Evolutionary conservation across 2,329 filamentous ascomycete genomes (phyloP).

Genomic region (Aspergillus versicolor): DNA sequence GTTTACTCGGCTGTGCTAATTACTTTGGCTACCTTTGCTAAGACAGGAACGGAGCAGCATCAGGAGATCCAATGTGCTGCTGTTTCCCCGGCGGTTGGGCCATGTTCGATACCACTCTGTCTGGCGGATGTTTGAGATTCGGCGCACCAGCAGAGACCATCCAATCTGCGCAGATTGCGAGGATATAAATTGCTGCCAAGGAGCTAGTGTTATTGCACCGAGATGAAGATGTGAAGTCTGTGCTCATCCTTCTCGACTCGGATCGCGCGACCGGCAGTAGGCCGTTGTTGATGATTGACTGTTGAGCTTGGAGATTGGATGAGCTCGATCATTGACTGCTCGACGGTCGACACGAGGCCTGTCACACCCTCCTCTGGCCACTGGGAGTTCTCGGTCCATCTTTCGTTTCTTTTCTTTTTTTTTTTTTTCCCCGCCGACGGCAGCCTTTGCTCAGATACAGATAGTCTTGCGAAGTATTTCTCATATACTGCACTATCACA

Average conservation of each 20-base stretch:
- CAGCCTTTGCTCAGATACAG: too few species aligned
- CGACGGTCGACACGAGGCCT: not conserved
- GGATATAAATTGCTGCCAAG: not conserved
- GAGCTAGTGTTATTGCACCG: not conserved
- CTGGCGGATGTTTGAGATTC: not conserved
- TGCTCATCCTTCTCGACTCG: slow-evolving; percentile 3
- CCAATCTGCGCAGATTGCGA: not conserved
- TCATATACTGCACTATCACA: not conserved
- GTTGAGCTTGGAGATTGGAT: not conserved
- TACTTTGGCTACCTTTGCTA: slow-evolving; percentile 1
- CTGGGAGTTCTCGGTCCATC: not conserved
- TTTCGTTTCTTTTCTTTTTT: too few species aligned
- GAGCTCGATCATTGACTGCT: not conserved
- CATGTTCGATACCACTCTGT: too few species aligned
- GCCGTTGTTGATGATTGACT: not conserved
- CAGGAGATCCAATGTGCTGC: not conserved
- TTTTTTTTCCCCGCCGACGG: not conserved
- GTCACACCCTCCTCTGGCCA: not conserved
- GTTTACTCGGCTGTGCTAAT: not conserved
- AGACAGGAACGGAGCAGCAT: not conserved
- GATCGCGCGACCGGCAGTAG: slow-evolving; percentile 5
- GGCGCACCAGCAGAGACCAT: not conserved
- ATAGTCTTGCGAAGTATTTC: too few species aligned
- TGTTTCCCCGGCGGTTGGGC: too few species aligned
- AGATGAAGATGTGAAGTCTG: slow-evolving; percentile 8